Conservation (phyloP, 2,329 filamentous ascomycete genomes). For the Cladosporium colombiae region DNA sequence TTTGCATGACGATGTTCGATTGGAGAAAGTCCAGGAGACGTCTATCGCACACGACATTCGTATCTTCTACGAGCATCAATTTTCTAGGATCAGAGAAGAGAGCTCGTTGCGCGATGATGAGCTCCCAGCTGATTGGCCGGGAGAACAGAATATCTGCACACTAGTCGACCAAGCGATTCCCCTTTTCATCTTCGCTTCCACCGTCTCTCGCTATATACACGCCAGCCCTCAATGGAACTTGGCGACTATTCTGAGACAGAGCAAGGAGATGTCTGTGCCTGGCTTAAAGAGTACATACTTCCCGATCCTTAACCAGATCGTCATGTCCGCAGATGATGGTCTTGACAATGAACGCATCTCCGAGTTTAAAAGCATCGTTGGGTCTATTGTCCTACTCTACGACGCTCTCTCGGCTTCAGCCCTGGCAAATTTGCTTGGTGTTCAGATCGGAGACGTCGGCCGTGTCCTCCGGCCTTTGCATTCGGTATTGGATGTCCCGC, state of each 20-base stretch:
- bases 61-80: slow-evolving; percentile 24
- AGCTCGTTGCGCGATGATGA: too few relatives aligned
- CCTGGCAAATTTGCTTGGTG: not conserved
- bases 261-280: too few relatives aligned
- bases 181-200: too few relatives aligned
- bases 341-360: not conserved
- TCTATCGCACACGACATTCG: slow-evolving; percentile 35
- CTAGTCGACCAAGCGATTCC: too few relatives aligned
- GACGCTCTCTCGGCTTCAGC: not conserved
- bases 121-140: too few relatives aligned
- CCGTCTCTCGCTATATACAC: too few relatives aligned
- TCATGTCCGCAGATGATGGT: too few relatives aligned
- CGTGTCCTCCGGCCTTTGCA: not conserved
- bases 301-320: too few relatives aligned
- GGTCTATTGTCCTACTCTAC: not conserved
- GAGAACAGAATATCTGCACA: too few relatives aligned
- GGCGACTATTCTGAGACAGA: too few relatives aligned
- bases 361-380: not conserved
- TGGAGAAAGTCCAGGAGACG: slow-evolving; percentile 25
- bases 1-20: slow-evolving; percentile 25
- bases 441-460: not conserved
- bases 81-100: not conserved
- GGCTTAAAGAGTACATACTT: too few relatives aligned
- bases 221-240: too few relatives aligned
- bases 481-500: not conserved